These are phyloP conservation scores for Paracoccidioides brasiliensis DNA, from an alignment of 2,329 filamentous ascomycete genomes.

Conservation along the genomic window DNA sequence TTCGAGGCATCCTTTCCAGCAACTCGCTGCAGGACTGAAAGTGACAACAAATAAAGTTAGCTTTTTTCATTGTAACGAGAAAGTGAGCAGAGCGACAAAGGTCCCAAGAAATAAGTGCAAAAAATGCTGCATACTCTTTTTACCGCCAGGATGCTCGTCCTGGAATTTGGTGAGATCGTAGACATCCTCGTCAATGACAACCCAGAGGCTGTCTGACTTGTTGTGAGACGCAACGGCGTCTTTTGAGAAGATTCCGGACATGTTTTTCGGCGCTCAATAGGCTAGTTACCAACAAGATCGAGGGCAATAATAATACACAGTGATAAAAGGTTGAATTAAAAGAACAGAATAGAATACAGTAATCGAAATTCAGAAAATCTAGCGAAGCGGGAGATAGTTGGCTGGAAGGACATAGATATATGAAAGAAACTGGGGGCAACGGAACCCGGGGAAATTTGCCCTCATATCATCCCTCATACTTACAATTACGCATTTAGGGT, in stretches of 20 bases:
- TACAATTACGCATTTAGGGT: too few species aligned
- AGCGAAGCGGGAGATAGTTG: too few species aligned
- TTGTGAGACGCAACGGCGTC: slow-evolving; percentile 85
- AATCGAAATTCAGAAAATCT: too few species aligned
- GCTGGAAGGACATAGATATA: too few species aligned
- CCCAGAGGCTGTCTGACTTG: slow-evolving; percentile 73
- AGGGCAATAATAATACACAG: not conserved
- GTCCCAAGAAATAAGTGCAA: not conserved
- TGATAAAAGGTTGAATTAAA: too few species aligned
- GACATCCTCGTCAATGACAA: slow-evolving; percentile 87
- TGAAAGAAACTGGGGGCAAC: too few species aligned
- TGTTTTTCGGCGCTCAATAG: slow-evolving; percentile 32
- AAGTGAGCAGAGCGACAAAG: not conserved
- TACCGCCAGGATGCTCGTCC: slow-evolving; percentile 70
- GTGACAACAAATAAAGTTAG: not conserved
- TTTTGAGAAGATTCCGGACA: slow-evolving; percentile 78
- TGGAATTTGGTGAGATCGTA: slow-evolving; percentile 88
- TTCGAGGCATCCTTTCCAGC: slow-evolving; percentile 56
- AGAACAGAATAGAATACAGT: too few species aligned
- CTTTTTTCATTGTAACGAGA: not conserved
- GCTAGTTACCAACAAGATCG: not conserved
- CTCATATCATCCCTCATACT: too few species aligned
- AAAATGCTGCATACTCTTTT: slow-evolving; percentile 45
- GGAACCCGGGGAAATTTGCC: too few species aligned
- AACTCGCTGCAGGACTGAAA: slow-evolving; percentile 48